Evolutionary conservation across 805 yeast species (phyloP).

Genomic region (Metschnikowia continentalis): DNA sequence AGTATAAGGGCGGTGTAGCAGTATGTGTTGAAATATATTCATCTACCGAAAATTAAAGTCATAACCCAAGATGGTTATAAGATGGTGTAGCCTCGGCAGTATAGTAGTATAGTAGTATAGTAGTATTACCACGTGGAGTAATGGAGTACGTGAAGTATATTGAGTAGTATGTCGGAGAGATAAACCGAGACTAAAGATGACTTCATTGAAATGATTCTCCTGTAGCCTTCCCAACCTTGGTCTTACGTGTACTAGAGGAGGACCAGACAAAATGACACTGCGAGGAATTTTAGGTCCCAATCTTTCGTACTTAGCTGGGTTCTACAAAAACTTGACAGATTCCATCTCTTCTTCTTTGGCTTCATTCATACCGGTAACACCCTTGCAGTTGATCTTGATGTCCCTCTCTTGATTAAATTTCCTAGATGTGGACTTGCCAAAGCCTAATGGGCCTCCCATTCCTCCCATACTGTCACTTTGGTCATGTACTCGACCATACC

Average conservation of each 20-base stretch:
- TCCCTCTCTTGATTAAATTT: constrained; percentile 78
- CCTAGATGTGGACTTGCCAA: constrained; percentile 77
- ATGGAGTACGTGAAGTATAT: too few species aligned
- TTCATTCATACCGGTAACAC: constrained; percentile 93
- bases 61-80: too few species aligned
- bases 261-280: constrained; percentile 81
- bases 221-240: constrained; percentile 87
- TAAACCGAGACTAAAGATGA: too few species aligned
- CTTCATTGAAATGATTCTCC: constrained; percentile 49
- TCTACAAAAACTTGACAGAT: constrained; percentile 82
- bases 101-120: too few species aligned
- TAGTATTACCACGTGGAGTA: too few species aligned
- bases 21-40: too few species aligned
- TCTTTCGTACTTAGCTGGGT: constrained; percentile 75
- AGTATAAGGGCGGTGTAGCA: too few species aligned
- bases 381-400: constrained; percentile 75
- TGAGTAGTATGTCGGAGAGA: too few species aligned
- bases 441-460: constrained; percentile 65
- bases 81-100: too few species aligned
- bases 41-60: too few species aligned
- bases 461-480: constrained; percentile 50
- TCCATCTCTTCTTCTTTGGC: constrained; percentile 95
- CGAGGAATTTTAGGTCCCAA: constrained; percentile 93
- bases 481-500: constrained; percentile 87
- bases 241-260: constrained; percentile 94